A percentile compares a stretch with the other conserved stretches of the same genome.
Conservation (phyloP, 2,329 filamentous ascomycete species). For the Xylariaceae sp. region DNA sequence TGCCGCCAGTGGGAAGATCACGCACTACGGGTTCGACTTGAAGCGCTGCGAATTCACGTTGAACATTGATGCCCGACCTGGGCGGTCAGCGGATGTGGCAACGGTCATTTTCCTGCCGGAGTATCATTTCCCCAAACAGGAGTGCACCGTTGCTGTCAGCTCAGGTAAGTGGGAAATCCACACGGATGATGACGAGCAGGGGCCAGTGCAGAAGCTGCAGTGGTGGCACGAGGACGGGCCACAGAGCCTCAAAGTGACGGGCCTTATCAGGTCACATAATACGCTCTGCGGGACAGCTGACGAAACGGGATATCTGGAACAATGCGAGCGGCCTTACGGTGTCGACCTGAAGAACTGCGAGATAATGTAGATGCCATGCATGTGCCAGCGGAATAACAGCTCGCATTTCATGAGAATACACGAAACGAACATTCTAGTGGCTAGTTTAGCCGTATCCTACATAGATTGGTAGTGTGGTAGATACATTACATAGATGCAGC, state of each 20-base stretch:
- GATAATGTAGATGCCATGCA: slow-evolving; percentile 44
- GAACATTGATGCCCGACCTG: slow-evolving; percentile 55
- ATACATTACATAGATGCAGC: no score
- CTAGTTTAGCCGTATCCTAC: no score
- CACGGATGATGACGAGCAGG: slow-evolving; percentile 63
- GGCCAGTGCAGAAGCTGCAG: slow-evolving; percentile 66
- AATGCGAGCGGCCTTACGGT: slow-evolving; percentile 49
- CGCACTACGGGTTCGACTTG: slow-evolving; percentile 75
- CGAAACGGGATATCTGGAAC: slow-evolving; percentile 74
- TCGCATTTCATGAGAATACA: no score
- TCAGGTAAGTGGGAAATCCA: slow-evolving; percentile 88
- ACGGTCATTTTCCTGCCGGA: slow-evolving; percentile 84
- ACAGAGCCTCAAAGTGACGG: slow-evolving; percentile 72
- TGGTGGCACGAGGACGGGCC: slow-evolving; percentile 94
- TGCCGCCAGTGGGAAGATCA: slow-evolving; percentile 64
- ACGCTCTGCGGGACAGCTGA: slow-evolving; percentile 55
- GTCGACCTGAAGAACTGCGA: slow-evolving; percentile 42
- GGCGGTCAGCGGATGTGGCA: slow-evolving; percentile 58
- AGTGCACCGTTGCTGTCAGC: slow-evolving; percentile 67
- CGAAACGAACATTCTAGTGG: no score
- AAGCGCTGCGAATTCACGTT: slow-evolving; percentile 72
- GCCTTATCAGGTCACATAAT: slow-evolving; percentile 62
- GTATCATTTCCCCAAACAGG: slow-evolving; percentile 80
- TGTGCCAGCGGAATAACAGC: no score
- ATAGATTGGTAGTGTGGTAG: no score